Percentiles rank a stretch among this genome's conserved stretches.
Conservation (phyloP, 148 eudicot genomes). For the Camellia japonica region DNA sequence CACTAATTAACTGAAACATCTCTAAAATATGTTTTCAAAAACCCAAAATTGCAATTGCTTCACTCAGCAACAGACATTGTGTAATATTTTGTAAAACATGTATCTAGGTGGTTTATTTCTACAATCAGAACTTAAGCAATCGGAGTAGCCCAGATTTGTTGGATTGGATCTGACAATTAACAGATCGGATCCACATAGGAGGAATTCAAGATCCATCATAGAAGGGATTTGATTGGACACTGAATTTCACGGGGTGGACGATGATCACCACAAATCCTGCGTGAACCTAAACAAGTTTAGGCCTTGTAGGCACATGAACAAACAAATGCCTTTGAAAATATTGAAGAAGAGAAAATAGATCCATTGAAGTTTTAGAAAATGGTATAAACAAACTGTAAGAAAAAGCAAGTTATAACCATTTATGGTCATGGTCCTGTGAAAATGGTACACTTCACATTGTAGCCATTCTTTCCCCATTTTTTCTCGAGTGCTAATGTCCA, state of each 20-base stretch:
- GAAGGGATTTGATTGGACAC: too few relatives aligned
- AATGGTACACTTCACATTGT: too few relatives aligned
- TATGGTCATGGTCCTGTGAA: too few relatives aligned
- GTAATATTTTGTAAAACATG: not conserved
- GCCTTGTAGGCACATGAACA: not conserved
- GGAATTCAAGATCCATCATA: too few relatives aligned
- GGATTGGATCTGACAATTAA: not conserved
- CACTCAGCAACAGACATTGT: not conserved
- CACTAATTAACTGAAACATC: not conserved
- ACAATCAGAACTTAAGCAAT: not conserved
- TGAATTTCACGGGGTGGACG: not conserved
- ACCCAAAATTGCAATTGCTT: not conserved
- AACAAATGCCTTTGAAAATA: not conserved
- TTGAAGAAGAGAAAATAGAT: too few relatives aligned
- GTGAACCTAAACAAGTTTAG: not conserved
- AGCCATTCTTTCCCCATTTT: too few relatives aligned
- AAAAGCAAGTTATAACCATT: too few relatives aligned
- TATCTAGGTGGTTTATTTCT: not conserved
- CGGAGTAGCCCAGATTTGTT: not conserved
- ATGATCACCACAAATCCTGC: not conserved
- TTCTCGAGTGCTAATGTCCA: too few relatives aligned
- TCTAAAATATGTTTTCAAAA: not conserved
- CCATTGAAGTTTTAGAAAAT: too few relatives aligned
- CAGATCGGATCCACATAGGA: too few relatives aligned
- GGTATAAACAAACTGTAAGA: too few relatives aligned